Base-by-base conservation (phyloP, 352 stramenopile species). In the Blastocystis sp. region DNA sequence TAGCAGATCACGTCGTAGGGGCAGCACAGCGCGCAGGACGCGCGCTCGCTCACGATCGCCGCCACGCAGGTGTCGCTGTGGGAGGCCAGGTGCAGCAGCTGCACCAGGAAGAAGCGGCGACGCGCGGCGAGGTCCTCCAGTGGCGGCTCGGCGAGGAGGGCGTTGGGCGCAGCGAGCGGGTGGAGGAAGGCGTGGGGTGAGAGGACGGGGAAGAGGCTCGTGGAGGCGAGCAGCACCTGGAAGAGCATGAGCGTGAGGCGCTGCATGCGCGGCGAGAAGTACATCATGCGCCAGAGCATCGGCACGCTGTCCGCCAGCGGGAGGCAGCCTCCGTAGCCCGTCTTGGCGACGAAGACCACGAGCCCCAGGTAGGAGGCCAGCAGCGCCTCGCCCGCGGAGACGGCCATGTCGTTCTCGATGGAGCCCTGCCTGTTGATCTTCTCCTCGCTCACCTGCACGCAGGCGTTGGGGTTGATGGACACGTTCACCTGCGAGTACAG, bases 11-110 rank as follows among this genome's bases (percentile, higher is more conserved):
- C 48, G 40, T 43, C 21, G 40, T 43, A 64, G 3, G 78, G 68
- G 63, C 78, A 88, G 65, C 78, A 88, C 11, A 88, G 63, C 52
- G 78, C 54, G 38, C 78, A 88, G 21, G 78, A 40, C 10, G 78
- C 45, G 19, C 63, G 52, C 68, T 88, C 64, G 38, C 63, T 62
- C 43, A 79, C 57, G n/a, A 88, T 24, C 21, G 78, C 78, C 9
- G 59, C 24, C 34, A 66, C 64, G 45, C 78, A 88, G 9, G 64
- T 69, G 43, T 76, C 64, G 1, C 43, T 65, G 45, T 88, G 78
- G 1, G 78, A 62, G 10, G 64, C 40, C 19, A 88, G n/a, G 52
- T 88, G 78, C 1, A 88, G 68, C 21, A 88, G 48, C 34, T 88
- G 57, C n/a, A 69, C 28, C 3, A 88, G 19, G 61, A 84, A 84